A percentile compares a stretch with the other conserved stretches of the same genome.
These are phyloP conservation scores for Sphagnum fallax DNA, from an alignment of 228 moss, liverwort and hornwort species.

Conservation along the genomic window DNA sequence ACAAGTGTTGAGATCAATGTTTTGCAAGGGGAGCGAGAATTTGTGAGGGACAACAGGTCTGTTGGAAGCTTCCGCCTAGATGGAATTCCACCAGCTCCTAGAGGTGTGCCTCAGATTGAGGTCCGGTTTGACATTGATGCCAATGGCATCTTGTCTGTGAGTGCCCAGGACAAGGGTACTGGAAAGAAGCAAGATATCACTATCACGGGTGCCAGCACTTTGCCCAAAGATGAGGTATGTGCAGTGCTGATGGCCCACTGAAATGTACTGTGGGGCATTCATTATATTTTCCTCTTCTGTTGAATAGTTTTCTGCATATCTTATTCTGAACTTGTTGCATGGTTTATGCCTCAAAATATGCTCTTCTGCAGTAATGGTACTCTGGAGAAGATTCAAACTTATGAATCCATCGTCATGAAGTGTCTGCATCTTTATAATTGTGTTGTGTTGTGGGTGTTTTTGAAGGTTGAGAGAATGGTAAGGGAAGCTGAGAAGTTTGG, in stretches of 20 bases:
- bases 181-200: slow-evolving; percentile 97
- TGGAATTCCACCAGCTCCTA: slow-evolving; percentile 44
- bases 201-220: slow-evolving; percentile 87
- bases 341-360: background rate
- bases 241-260: background rate
- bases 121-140: slow-evolving; percentile 49
- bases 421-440: too few relatives aligned
- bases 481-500: slow-evolving; percentile 88
- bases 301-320: background rate
- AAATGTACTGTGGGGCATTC: background rate
- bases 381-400: too few relatives aligned
- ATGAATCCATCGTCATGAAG: too few relatives aligned
- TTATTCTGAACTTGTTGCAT: background rate
- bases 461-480: slow-evolving; percentile 81
- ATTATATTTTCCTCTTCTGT: background rate
- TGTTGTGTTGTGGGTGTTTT: background rate
- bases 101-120: slow-evolving; percentile 47
- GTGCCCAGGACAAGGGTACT: slow-evolving; percentile 50
- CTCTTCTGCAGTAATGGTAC: too few relatives aligned
- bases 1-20: slow-evolving; percentile 52
- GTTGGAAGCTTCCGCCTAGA: slow-evolving; percentile 46
- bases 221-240: slow-evolving; percentile 83
- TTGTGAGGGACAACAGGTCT: slow-evolving; percentile 39
- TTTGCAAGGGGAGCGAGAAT: slow-evolving; percentile 44
- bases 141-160: slow-evolving; percentile 40